These are phyloP conservation scores for Penicillium sp. DNA, from an alignment of 2,329 filamentous ascomycete genomes.

Conservation along the genomic window DNA sequence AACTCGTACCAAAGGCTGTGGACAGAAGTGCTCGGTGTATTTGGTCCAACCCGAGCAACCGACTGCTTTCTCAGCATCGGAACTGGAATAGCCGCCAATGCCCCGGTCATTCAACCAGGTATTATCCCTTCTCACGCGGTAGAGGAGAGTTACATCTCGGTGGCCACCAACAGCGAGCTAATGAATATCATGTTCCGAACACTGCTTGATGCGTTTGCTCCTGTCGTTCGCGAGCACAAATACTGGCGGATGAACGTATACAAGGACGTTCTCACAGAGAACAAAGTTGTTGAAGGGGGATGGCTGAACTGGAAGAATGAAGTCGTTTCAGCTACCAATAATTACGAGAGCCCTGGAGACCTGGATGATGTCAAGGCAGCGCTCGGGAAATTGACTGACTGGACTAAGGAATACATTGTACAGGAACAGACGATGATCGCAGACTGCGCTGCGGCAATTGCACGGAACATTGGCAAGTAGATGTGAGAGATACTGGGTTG, in stretches of 20 bases:
- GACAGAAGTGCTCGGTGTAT: conserved; percentile 6
- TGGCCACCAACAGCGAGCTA: conserved; percentile 1
- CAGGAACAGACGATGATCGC: background rate
- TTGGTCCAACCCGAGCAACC: conserved; percentile 4
- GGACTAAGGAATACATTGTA: conserved; percentile 3
- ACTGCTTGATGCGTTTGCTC: conserved; percentile 2
- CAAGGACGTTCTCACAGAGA: background rate
- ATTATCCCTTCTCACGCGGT: conserved; percentile 1
- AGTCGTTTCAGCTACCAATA: background rate
- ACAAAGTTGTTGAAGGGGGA: background rate
- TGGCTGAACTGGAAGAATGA: conserved; percentile 3
- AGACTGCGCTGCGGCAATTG: conserved; percentile 5
- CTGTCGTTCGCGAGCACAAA: background rate
- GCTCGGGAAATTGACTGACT: conserved; percentile 7
- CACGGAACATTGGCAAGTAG: background rate
- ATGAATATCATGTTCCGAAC: conserved; percentile 9
- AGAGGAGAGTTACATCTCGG: background rate
- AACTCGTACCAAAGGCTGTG: background rate
- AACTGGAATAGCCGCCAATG: conserved; percentile 5
- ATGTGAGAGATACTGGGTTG: background rate
- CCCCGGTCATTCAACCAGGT: background rate
- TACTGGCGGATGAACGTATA: conserved; percentile 8
- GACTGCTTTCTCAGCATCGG: conserved; percentile 9
- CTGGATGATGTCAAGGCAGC: conserved; percentile 4
- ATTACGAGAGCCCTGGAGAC: conserved; percentile 3